Evolutionary conservation across 2,329 filamentous ascomycete genomes (phyloP), one percentile per base, ranked within the genome.

Genomic region (Beauveria bassiana): DNA sequence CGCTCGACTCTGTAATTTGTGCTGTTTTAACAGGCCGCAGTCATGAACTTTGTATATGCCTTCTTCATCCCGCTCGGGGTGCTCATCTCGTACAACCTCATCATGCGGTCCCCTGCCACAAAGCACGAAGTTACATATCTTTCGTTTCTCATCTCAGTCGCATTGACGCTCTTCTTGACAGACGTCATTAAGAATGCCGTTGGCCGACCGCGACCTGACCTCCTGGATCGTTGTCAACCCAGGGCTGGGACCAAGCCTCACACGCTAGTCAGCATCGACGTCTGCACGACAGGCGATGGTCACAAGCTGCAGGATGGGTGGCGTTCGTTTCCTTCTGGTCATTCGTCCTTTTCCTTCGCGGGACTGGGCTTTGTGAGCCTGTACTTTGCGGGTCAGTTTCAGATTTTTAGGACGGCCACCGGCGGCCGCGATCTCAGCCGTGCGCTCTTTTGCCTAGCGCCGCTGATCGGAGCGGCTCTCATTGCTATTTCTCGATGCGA

Each of bases 121-220:
- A 96, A 96, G 72, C 84, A 89, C 63, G 93, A 98, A 75, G 89
- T 93, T 65, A 89, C 91, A 0, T 78, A 96, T 58, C 84, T 99
- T 1, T 90, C 91, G 24, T 86, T 97, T 63, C 78, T 87, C 56
- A 91, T 93, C 68, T 84, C 87, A 65, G 75, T 98, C 28, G 80
- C 91, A 67, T 80, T 96, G 55, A 88, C 91, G 0, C 83, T 86
- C 6, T 89, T 97, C 72, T 79, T 98, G 49, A 98, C 95, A 50
- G 93, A 98, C 71, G 78, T 93, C 31, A 81, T 98, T 70, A 99
- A 99, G 75, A 96, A 96, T 71, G 83, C 89, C 10, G 89, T 93
- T 28, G 91, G 91, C 9, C 79, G 91, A 12, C 91, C 92, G 18
- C 77, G 83, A 6, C 83, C 83, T 0, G 83, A 86, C 65, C 71